phyloP scores from a whole-genome alignment of 1,284 basidiomycete genomes.

The Apiotrichum veenhuisii region DNA sequence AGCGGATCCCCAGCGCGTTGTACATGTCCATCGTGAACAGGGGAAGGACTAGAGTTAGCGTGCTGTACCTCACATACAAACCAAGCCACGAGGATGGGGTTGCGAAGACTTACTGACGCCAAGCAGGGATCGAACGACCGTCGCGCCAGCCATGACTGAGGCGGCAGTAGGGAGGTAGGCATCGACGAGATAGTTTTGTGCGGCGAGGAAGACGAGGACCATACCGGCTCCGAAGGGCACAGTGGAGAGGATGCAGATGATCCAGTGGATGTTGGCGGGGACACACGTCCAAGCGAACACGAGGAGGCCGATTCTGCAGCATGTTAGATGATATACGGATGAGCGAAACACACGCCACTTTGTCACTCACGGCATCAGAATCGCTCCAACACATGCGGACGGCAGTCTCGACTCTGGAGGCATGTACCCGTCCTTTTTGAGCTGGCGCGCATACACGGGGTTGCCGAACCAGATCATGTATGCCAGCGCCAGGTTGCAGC shows the following conservation, averaged over 20 bases:
- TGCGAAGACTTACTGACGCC: constrained; percentile 55
- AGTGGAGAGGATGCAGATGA: constrained; percentile 59
- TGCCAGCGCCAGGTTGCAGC: constrained; percentile 56
- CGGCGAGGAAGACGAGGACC: constrained; percentile 30
- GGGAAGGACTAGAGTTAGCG: constrained; percentile 50
- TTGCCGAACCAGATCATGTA: constrained; percentile 53
- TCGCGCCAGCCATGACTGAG: constrained; percentile 62
- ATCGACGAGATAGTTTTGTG: constrained; percentile 59
- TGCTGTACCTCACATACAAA: no score
- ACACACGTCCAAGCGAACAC: constrained; percentile 55
- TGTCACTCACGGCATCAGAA: constrained; percentile 52
- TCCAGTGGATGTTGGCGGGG: constrained; percentile 57
- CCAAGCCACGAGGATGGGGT: constrained; percentile 59
- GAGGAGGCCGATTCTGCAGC: constrained; percentile 13
- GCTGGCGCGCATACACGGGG: constrained; percentile 20
- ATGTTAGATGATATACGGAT: no score
- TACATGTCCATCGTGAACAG: constrained; percentile 59
- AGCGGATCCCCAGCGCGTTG: constrained; percentile 56
- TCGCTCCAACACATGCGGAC: constrained; percentile 57
- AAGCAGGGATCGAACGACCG: constrained; percentile 61
- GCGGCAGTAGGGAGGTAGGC: constrained; percentile 54
- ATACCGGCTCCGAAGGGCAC: constrained; percentile 56
- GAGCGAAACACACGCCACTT: no score
- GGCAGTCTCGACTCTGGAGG: constrained; percentile 56
- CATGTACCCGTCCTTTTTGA: constrained; percentile 21